A percentile compares a stretch with the other conserved stretches of the same genome.
phyloP scores from a whole-genome alignment of 305 asterid genomes.

The Fraxinus sp. region DNA sequence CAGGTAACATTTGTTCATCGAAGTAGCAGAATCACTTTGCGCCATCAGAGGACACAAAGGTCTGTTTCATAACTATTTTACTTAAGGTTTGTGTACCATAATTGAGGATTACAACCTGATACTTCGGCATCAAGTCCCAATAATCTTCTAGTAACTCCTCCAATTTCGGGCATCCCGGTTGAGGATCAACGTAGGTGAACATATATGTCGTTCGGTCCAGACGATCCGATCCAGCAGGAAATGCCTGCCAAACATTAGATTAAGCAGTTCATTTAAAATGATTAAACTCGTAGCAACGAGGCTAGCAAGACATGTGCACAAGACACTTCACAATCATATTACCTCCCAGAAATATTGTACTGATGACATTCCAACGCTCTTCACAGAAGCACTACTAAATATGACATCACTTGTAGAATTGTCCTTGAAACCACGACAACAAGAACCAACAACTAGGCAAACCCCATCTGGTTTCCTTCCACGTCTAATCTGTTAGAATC shows the following conservation, averaged over 20 bases:
- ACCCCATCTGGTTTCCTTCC: constrained; percentile 92
- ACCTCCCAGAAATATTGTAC: constrained; percentile 99
- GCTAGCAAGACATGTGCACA: background rate
- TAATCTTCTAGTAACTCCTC: constrained; percentile 92
- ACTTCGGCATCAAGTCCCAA: constrained; percentile 95
- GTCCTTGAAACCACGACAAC: constrained; percentile 74
- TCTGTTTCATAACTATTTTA: background rate
- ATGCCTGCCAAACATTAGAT: constrained; percentile 56
- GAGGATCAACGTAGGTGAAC: constrained; percentile 89
- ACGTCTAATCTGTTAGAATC: constrained; percentile 62
- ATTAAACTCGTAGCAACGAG: background rate
- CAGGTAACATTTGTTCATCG: background rate
- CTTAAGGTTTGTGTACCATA: background rate
- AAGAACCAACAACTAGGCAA: constrained; percentile 95
- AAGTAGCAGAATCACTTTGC: background rate
- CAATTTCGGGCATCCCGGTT: constrained; percentile 72
- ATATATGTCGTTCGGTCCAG: constrained; percentile 85
- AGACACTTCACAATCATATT: constrained; percentile 8
- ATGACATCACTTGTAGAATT: constrained; percentile 81
- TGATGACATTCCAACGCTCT: constrained; percentile 61
- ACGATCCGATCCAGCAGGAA: constrained; percentile 91
- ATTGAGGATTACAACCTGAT: constrained; percentile 56
- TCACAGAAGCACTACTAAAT: constrained; percentile 67
- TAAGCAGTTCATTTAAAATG: background rate
- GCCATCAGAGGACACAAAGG: background rate